phyloP scores from a whole-genome alignment of 2,329 filamentous ascomycete species.

The Monilinia aucupariae region DNA sequence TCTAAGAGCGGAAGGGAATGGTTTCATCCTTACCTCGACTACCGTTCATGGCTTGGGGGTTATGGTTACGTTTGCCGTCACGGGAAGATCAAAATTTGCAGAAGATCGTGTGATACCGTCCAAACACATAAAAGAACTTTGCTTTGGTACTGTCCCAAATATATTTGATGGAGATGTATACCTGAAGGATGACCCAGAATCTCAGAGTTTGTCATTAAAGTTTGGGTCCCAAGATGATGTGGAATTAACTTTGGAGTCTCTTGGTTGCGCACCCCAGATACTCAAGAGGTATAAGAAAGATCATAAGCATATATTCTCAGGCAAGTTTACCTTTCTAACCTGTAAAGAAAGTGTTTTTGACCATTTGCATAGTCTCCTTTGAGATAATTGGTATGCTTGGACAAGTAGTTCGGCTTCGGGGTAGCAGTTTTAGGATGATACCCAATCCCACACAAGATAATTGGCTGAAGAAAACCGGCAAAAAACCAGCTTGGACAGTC shows the following conservation, averaged over 20 bases:
- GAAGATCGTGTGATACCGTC: slow-evolving; percentile 49
- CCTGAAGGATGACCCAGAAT: slow-evolving; percentile 35
- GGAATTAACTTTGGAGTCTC: slow-evolving; percentile 46
- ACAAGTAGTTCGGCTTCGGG: slow-evolving; percentile 44
- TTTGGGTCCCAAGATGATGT: slow-evolving; percentile 48
- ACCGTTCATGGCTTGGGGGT: slow-evolving; percentile 45
- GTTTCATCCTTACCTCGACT: slow-evolving; percentile 36
- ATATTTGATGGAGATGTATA: slow-evolving; percentile 44
- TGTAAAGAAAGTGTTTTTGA: slow-evolving; percentile 27
- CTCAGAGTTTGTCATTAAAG: slow-evolving; percentile 38
- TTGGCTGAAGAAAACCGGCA: slow-evolving; percentile 43
- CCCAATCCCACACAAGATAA: slow-evolving; percentile 51
- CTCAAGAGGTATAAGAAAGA: slow-evolving; percentile 39
- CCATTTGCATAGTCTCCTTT: slow-evolving; percentile 44
- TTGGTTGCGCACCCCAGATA: slow-evolving; percentile 51
- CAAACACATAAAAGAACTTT: slow-evolving; percentile 49
- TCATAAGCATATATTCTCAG: slow-evolving; percentile 34
- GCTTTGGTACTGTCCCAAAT: slow-evolving; percentile 51
- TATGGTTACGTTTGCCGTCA: slow-evolving; percentile 49
- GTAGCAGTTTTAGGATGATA: slow-evolving; percentile 48
- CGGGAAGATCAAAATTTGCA: slow-evolving; percentile 45
- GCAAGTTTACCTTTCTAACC: slow-evolving; percentile 14
- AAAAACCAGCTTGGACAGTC: slow-evolving; percentile 32
- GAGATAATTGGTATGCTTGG: slow-evolving; percentile 55
- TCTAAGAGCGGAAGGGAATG: slow-evolving; percentile 41